phyloP scores from a whole-genome alignment of 23 red algal genomes.

The Gracilaria gracilis region DNA sequence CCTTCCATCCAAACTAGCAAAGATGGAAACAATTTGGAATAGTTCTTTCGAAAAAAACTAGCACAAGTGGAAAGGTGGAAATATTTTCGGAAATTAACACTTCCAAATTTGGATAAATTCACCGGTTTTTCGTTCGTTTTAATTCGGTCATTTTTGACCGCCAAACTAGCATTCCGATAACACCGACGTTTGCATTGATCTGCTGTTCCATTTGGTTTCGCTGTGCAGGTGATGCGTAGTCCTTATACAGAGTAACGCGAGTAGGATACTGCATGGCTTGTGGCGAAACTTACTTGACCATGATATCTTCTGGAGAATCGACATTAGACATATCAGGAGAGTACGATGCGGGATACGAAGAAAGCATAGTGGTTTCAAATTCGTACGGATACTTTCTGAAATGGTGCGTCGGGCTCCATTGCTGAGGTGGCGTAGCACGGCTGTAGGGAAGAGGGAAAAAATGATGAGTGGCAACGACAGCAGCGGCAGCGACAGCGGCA shows the following conservation, averaged over 20 bases:
- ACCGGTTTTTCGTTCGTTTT: no score
- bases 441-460: not conserved
- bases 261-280: conserved; percentile 10
- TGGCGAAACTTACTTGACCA: not conserved
- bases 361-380: not conserved
- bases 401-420: conserved; percentile 1
- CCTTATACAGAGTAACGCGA: not conserved
- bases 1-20: no score
- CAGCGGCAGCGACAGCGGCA: conserved; percentile 20
- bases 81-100: no score
- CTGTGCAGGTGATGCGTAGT: no score
- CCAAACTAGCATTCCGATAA: no score
- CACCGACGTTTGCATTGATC: no score
- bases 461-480: conserved; percentile 4
- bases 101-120: no score
- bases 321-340: not conserved
- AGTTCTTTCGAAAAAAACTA: no score
- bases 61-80: no score
- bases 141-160: no score
- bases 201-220: no score
- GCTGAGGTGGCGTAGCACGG: not conserved
- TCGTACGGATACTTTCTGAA: conserved; percentile 9
- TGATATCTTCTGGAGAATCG: conserved; percentile 11
- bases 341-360: not conserved
- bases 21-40: no score